Base-by-base conservation (phyloP, 2,329 filamentous ascomycete genomes). In the Apiospora pterosperma region DNA sequence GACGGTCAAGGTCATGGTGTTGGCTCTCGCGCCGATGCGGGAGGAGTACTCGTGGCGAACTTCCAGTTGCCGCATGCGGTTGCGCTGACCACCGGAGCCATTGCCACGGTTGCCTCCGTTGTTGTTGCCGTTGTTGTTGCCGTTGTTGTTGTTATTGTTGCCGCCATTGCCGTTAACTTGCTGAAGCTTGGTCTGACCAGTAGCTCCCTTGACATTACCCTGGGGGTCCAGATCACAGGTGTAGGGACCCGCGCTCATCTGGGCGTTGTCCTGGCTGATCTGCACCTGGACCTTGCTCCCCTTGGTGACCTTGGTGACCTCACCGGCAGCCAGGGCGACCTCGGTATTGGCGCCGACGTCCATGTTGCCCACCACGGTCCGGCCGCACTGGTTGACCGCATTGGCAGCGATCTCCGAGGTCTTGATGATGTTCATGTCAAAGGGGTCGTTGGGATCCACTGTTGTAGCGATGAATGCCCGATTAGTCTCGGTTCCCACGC, bases 281-380 rank as follows among this genome's bases (percentile, higher is more conserved):
- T 83, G 82, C 19, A 85, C 79, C 23, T 80, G 78, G 14, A 86
- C 78, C 61, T 83, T 83, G 3, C 85, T 87, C 58, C 85, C 85
- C 19, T 82, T 68, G 25, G 69, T 76, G 36, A 76, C 73, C 48
- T 72, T 66, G 12, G 76, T 78, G 44, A 79, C 70, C 7, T 73
- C 67, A 8, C 67, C 65, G 41, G 66, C 72, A 7, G 72, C 69
- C 8, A 78, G 67, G n/a, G 71, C 70, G 61, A 73, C 70, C 66
- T 77, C 73, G n/a, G 75, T 76, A 36, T 71, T 71, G 62, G 72
- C 73, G 60, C 74, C 74, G 63, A 83, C 72, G 66, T 83, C 78
- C 72, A 84, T 84, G 71, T 76, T 78, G 58, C 83, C 83, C 68
- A 74, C 72, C 64, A 75, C 71, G 34, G 83, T 85, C 70, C 82